These are phyloP conservation scores for Hanseniaspora vineae DNA, from an alignment of 805 yeast species.

Conservation along the genomic window DNA sequence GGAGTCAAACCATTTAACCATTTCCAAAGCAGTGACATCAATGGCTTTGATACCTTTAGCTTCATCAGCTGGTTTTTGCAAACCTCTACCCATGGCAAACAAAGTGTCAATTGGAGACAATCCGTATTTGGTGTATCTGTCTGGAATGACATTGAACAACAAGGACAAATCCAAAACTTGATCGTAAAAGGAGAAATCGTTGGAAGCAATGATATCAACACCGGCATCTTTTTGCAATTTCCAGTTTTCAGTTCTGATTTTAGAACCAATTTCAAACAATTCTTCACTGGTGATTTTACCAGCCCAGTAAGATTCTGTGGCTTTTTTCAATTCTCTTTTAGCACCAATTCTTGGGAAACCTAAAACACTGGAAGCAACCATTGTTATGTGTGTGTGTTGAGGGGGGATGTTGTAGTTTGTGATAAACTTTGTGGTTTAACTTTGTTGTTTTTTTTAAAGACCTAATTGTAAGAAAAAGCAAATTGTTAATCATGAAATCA, in stretches of 20 bases:
- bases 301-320: constrained; percentile 97
- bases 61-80: constrained; percentile 91
- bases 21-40: constrained; percentile 97
- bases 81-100: constrained; percentile 99
- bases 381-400: constrained; percentile 23
- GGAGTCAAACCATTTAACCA: constrained; percentile 99
- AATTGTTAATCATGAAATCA: too few species aligned
- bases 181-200: constrained; percentile 97
- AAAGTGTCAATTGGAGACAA: constrained; percentile 81
- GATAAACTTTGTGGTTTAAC: not conserved
- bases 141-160: constrained; percentile 92
- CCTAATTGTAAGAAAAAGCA: too few species aligned
- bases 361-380: constrained; percentile 95
- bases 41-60: constrained; percentile 55
- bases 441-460: not conserved
- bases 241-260: constrained; percentile 94
- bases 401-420: too few species aligned
- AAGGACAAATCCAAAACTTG: constrained; percentile 89
- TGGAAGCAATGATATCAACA: constrained; percentile 92
- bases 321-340: constrained; percentile 97
- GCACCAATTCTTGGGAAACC: constrained; percentile 99
- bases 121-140: constrained; percentile 86
- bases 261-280: constrained; percentile 84
- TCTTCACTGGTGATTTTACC: constrained; percentile 86
- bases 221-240: constrained; percentile 94